phyloP scores from a whole-genome alignment of 116 monocot species.

The Papilionanthe hybrid region DNA sequence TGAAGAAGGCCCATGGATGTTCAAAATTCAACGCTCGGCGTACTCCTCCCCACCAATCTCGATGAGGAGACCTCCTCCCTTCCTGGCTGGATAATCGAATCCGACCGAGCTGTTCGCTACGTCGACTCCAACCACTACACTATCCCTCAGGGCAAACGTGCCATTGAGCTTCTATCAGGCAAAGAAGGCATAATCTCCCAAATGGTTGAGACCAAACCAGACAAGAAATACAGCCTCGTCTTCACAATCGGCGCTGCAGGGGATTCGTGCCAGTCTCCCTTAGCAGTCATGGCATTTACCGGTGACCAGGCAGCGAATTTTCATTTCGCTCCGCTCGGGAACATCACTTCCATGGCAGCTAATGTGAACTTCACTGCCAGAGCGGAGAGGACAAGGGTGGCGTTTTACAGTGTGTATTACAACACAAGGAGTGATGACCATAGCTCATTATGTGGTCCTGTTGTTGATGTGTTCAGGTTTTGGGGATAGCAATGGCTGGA shows the following conservation, averaged over 20 bases:
- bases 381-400: too few species aligned
- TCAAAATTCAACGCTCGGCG: constrained; percentile 62
- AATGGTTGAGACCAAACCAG: constrained; percentile 76
- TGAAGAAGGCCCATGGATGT: constrained; percentile 95
- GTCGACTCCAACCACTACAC: constrained; percentile 74
- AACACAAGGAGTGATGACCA: too few species aligned
- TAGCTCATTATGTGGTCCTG: constrained; percentile 83
- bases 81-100: constrained; percentile 83
- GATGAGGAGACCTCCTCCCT: constrained; percentile 65
- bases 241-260: constrained; percentile 68
- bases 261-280: constrained; percentile 64
- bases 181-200: constrained; percentile 96
- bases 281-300: constrained; percentile 89
- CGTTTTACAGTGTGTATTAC: too few species aligned
- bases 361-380: too few species aligned
- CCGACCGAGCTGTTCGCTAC: constrained; percentile 85
- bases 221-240: constrained; percentile 64
- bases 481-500: constrained; percentile 21
- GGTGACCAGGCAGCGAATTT: constrained; percentile 77
- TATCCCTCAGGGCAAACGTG: constrained; percentile 90
- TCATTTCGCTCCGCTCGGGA: constrained; percentile 65
- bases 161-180: constrained; percentile 85
- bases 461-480: constrained; percentile 68
- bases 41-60: constrained; percentile 89
- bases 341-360: constrained; percentile 48